Base-by-base conservation (phyloP, 1,139 yeast genomes). In the Geotrichum citri-aurantii region DNA sequence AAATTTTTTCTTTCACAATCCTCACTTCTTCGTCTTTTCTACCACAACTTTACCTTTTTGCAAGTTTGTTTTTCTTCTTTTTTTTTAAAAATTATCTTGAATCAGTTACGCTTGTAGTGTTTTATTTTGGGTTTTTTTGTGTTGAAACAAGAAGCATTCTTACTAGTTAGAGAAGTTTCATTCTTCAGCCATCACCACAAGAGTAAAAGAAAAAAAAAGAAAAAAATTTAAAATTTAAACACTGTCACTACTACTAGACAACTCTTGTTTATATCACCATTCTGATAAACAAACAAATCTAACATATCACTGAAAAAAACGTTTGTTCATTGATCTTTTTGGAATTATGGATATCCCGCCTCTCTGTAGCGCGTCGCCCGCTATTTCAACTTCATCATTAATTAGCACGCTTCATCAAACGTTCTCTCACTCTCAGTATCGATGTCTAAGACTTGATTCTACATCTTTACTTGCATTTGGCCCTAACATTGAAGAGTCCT, bases 331-430 rank as follows among this genome's bases (percentile, higher is more conserved):
- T 46, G 10, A 3, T 40, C 11, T 5, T 40, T 46, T 21, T 19
- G n/a, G n/a, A 46, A 59, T 7, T 24, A 69, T 69, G 73, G 72
- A 69, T 50, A 61, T 65, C 40, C 70, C 70, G 24, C 72, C 73
- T 19, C 64, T 69, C 46, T 68, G 71, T 42, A 64, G 65, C 54
- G 65, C 69, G 11, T 65, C 66, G 47, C 60, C 65, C 57, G 70
- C 71, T n/a, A 65, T 69, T 44, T 68, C 72, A 47, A 69, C 74
- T 21, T 72, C 77, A 56, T 71, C 72, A 56, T 66, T 74, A 48
- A 67, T 72, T 42, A 71, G 73, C n/a, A 68, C 73, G 4, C 68
- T 74, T 26, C 74, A 72, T 57, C 75, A 72, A 56, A 65, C 71
- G 23, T 71, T 68, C 59, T 64, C 68, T 21, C 67, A 69, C 48